Percentiles rank a stretch among this genome's conserved stretches.
phyloP scores from a whole-genome alignment of 148 eudicot species.

The Rhododendron kiyosumense region DNA sequence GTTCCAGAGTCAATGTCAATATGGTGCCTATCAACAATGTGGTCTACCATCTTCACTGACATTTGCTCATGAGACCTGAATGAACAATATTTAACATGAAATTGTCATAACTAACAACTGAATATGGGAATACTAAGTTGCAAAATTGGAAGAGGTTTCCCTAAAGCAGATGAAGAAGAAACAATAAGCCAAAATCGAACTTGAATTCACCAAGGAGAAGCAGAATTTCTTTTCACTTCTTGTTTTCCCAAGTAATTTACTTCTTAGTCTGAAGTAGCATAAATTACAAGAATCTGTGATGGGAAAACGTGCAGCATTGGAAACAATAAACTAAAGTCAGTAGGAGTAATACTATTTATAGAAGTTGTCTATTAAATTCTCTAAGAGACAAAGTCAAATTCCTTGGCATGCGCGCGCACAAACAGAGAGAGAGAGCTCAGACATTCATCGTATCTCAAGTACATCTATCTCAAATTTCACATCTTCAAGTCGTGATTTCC shows the following conservation, averaged over 20 bases:
- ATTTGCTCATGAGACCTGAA: slow-evolving; percentile 93
- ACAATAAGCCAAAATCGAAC: not conserved
- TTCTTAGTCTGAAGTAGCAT: not conserved
- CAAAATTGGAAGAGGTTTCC: not conserved
- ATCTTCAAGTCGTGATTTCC: not conserved
- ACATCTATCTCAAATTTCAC: not conserved
- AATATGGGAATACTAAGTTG: not conserved
- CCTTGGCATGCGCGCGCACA: not conserved
- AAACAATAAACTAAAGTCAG: not conserved
- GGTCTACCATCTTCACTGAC: slow-evolving; percentile 82
- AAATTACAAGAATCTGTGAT: not conserved
- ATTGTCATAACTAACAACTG: not conserved
- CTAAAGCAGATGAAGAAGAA: not conserved
- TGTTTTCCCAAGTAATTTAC: not conserved
- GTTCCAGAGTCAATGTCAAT: slow-evolving; percentile 71
- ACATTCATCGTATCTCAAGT: not conserved
- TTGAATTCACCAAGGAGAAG: not conserved
- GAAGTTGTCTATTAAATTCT: not conserved
- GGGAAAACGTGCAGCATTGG: not conserved
- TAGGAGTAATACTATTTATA: not conserved
- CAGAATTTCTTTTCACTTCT: not conserved
- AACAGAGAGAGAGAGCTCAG: not conserved
- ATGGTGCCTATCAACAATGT: slow-evolving; percentile 81
- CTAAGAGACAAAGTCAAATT: not conserved
- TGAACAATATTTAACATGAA: slow-evolving; percentile 1